Conservation (phyloP, 768 basidiomycete genomes). For the Phylloporus scabripes region DNA sequence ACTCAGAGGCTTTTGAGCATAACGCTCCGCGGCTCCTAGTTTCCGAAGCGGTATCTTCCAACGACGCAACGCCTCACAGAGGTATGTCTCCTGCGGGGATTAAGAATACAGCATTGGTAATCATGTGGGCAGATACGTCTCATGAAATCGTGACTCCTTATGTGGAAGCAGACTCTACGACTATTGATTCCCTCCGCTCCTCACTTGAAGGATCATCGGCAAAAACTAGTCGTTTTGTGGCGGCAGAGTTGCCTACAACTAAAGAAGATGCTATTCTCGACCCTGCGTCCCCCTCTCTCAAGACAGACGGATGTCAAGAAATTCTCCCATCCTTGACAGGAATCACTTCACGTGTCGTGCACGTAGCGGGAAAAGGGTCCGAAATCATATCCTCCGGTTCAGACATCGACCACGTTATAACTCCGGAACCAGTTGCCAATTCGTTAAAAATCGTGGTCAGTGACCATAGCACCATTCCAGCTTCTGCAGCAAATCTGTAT, state of each 20-base stretch:
- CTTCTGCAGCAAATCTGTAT: constrained; percentile 6
- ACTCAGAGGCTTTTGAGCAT: constrained; percentile 11
- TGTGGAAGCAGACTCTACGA: constrained; percentile 10
- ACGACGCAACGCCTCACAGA: constrained; percentile 4
- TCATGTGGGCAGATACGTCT: constrained; percentile 10
- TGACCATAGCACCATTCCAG: constrained; percentile 20
- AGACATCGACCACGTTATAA: constrained; percentile 6
- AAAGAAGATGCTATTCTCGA: constrained; percentile 9
- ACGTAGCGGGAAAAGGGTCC: constrained; percentile 12
- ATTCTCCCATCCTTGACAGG: constrained; percentile 10
- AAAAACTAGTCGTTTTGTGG: constrained; percentile 3
- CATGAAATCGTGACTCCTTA: constrained; percentile 8
- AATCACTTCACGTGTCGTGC: constrained; percentile 11
- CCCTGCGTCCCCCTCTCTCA: constrained; percentile 5
- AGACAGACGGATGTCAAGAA: constrained; percentile 3
- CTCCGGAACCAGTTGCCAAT: constrained; percentile 8
- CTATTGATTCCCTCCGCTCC: constrained; percentile 1
- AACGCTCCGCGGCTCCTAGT: constrained; percentile 8
- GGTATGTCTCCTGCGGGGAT: constrained; percentile 13
- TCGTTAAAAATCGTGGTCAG: constrained; percentile 27
- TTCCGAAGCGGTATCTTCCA: constrained; percentile 7
- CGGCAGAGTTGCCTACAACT: constrained; percentile 5
- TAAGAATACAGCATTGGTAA: constrained; percentile 7
- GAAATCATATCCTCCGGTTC: constrained; percentile 6
- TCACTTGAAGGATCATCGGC: constrained; percentile 5